phyloP scores from a whole-genome alignment of 2,329 filamentous ascomycete species.

The Clonostachys byssicola region DNA sequence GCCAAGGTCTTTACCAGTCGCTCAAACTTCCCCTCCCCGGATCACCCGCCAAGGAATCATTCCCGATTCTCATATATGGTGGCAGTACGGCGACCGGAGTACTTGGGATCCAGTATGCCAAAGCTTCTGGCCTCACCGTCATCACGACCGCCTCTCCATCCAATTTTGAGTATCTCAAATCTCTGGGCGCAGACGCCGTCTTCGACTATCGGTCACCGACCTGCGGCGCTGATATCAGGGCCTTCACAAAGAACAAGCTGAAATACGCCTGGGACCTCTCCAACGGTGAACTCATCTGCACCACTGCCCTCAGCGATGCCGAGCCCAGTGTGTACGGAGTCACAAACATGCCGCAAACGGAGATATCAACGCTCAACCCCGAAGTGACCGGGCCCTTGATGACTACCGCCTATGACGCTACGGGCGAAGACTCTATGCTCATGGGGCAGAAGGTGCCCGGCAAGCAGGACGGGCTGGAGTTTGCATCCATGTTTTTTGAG shows the following conservation, averaged over 20 bases:
- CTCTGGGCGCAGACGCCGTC: constrained; percentile 36
- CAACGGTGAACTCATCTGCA: too few species aligned
- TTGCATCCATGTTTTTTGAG: constrained; percentile 28
- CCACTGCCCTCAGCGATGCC: constrained; percentile 12
- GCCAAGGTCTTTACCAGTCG: constrained; percentile 40
- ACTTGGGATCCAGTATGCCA: constrained; percentile 39
- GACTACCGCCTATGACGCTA: too few species aligned
- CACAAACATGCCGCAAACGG: constrained; percentile 1
- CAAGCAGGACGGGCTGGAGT: constrained; percentile 18
- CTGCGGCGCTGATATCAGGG: constrained; percentile 14
- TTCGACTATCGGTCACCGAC: constrained; percentile 38
- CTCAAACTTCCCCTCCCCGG: constrained; percentile 41
- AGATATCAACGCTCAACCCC: not conserved
- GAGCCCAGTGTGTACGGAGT: constrained; percentile 25
- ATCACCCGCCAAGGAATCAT: constrained; percentile 23
- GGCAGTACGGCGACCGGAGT: constrained; percentile 52
- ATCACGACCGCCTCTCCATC: constrained; percentile 30
- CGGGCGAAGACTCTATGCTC: too few species aligned
- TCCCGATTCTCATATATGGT: constrained; percentile 38
- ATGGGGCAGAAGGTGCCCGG: constrained; percentile 7
- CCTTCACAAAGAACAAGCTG: constrained; percentile 11
- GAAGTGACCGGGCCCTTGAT: too few species aligned
- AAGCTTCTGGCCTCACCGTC: constrained; percentile 30
- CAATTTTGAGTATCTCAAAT: constrained; percentile 27
- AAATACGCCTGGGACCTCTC: constrained; percentile 11